Base-by-base conservation (phyloP, 2,329 filamentous ascomycete species). In the Alternaria rosae region DNA sequence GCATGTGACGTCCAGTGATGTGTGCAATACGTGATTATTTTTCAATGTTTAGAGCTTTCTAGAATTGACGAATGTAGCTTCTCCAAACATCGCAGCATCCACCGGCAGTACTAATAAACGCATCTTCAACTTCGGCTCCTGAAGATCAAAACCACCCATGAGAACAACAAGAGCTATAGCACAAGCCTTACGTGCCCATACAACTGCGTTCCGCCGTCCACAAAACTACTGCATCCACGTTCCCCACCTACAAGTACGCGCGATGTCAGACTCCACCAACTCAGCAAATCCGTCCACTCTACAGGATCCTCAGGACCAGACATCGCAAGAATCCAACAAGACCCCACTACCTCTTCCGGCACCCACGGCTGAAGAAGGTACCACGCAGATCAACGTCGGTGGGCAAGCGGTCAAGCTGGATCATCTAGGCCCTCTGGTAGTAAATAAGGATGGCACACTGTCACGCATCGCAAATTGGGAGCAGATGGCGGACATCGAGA, bases 401-500 rank as follows among this genome's bases (percentile, higher is more conserved):
- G 74, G 70, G 13, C 35, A 41, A 30, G 57, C 59, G 10, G 83
- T 91, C 44, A 86, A 85, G 52, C 85, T 93, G 9, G 89, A 92
- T 72, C 85, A 87, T 63, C 81, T 93, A 23, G 91, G 91, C 0
- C 91, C 91, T 2, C 83, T 93, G 70, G 90, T 94, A 1, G 88
- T 93, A 57, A 91, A 92, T 76, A 82, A 83, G 63, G 89, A 94
- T 77, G 91, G 91, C 20, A 89, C 89, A 9, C 78, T 93, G 68
- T 88, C 88, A 59, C 85, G 91, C 32, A 91, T 94, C 70, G 80
- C 85, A 35, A 93, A 94, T 77, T 94, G 91, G 91, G 83, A 81
- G 9, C 82, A 88, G 66, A 92, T 93, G 91, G 85, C 86, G 3
- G 87, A 88, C 25, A 83, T 88, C 7, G 91, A 93, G 82, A 84